These are phyloP conservation scores for Harrya chromipes DNA, from an alignment of 768 basidiomycete species.

Conservation along the genomic window DNA sequence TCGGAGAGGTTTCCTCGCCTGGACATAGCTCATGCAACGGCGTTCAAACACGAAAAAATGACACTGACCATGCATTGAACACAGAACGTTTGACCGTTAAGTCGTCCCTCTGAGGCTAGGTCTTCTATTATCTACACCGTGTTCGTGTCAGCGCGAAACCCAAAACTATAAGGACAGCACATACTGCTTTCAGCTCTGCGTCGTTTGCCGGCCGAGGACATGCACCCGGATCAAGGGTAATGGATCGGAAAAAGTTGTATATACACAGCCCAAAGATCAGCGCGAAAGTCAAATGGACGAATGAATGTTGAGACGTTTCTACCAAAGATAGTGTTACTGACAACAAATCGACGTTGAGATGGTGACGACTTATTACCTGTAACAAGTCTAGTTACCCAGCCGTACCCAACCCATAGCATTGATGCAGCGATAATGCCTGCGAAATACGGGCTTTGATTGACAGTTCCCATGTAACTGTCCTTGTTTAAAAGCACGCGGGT, in stretches of 20 bases:
- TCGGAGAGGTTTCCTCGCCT: conserved; percentile 86
- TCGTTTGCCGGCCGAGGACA: conserved; percentile 81
- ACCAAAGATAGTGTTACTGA: conserved; percentile 1
- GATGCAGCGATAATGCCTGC: conserved; percentile 85
- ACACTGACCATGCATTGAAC: conserved; percentile 83
- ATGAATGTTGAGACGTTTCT: conserved; percentile 77
- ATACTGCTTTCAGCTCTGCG: conserved; percentile 81
- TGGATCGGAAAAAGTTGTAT: conserved; percentile 89
- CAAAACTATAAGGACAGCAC: conserved; percentile 22
- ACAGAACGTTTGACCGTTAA: conserved; percentile 97
- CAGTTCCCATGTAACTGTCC: conserved; percentile 74
- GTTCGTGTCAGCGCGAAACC: not conserved
- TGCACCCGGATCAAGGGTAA: conserved; percentile 85
- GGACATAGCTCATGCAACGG: not conserved
- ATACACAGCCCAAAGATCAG: conserved; percentile 66
- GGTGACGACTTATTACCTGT: conserved; percentile 46
- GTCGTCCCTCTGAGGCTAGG: conserved; percentile 76
- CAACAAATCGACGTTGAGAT: not conserved
- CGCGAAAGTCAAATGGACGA: conserved; percentile 76
- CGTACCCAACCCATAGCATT: conserved; percentile 82
- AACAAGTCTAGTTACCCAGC: conserved; percentile 78
- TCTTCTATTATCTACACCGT: conserved; percentile 77
- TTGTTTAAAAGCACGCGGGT: conserved; percentile 84
- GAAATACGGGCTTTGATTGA: conserved; percentile 89
- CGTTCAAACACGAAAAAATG: not conserved